A percentile compares a stretch with the other conserved stretches of the same genome.
These are phyloP conservation scores for Magnolia kwangsiensis DNA, from an alignment of 164 flowering plant species.

Conservation along the genomic window DNA sequence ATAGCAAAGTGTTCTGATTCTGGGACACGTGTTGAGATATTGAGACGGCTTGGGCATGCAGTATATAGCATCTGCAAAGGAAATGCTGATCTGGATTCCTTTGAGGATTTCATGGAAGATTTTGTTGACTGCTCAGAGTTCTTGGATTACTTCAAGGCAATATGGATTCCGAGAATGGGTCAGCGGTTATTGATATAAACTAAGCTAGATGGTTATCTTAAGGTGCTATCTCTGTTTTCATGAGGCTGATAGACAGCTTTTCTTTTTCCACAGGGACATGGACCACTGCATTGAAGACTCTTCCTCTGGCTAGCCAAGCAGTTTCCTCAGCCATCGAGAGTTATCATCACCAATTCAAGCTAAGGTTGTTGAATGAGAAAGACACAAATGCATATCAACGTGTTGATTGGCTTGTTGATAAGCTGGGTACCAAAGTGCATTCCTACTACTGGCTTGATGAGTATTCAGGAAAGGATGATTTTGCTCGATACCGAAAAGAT, in stretches of 20 bases:
- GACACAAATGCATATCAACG: slow-evolving; percentile 65
- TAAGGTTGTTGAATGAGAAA: slow-evolving; percentile 72
- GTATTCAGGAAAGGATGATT: slow-evolving; percentile 66
- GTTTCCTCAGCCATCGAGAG: slow-evolving; percentile 81
- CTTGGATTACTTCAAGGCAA: slow-evolving; percentile 82
- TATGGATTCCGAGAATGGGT: slow-evolving; percentile 91
- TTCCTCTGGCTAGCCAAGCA: slow-evolving; percentile 88
- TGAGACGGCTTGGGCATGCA: slow-evolving; percentile 54
- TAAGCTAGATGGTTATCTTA: neutral
- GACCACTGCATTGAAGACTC: slow-evolving; percentile 48
- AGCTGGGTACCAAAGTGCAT: slow-evolving; percentile 82
- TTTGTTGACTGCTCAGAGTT: slow-evolving; percentile 65
- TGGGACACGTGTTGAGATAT: slow-evolving; percentile 51
- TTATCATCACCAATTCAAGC: slow-evolving; percentile 80
- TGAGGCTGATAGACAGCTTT: neutral
- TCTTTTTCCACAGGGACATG: slow-evolving; percentile 49
- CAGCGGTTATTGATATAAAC: slow-evolving; percentile 4
- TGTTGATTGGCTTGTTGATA: slow-evolving; percentile 89
- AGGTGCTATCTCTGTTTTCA: neutral
- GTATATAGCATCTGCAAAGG: slow-evolving; percentile 51
- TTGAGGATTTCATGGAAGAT: slow-evolving; percentile 68
- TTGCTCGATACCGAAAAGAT: slow-evolving; percentile 72
- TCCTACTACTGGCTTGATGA: slow-evolving; percentile 96
- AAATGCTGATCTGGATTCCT: slow-evolving; percentile 37
- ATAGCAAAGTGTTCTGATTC: slow-evolving; percentile 53